Evolutionary conservation across 139 green algal genomes (phyloP).

Genomic region (Volvox africanus): DNA sequence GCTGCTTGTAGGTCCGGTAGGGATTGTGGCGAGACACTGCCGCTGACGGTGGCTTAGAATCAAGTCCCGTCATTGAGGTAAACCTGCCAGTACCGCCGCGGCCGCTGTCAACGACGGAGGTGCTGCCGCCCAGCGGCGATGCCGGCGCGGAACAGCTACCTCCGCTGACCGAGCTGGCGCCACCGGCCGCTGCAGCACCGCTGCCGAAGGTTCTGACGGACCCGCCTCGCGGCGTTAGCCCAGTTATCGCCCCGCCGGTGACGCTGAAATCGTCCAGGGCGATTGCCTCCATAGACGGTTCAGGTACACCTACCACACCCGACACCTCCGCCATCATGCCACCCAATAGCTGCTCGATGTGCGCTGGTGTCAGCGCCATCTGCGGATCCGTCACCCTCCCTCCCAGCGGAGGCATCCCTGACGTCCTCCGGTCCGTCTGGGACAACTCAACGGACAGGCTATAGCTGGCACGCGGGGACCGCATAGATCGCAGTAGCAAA

Average conservation of each 20-base stretch:
- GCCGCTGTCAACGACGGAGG: not conserved
- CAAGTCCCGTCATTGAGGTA: not conserved
- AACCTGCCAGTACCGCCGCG: not conserved
- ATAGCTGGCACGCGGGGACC: not conserved
- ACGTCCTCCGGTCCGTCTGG: not conserved
- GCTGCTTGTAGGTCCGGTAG: too few species aligned
- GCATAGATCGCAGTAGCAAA: too few species aligned
- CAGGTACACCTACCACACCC: not conserved
- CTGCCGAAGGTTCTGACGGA: not conserved
- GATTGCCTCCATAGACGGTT: not conserved
- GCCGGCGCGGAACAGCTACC: constrained; percentile 14
- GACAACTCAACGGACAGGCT: not conserved
- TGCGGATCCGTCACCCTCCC: not conserved
- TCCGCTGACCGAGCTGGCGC: not conserved
- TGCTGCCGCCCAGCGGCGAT: not conserved
- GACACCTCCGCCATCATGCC: not conserved
- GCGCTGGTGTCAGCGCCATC: not conserved
- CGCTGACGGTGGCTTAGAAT: not conserved
- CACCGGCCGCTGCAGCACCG: not conserved
- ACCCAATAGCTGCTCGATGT: not conserved
- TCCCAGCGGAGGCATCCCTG: not conserved
- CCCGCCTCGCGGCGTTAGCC: not conserved
- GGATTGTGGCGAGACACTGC: not conserved
- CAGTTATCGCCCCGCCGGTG: not conserved
- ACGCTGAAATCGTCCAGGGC: not conserved